These are phyloP conservation scores for Lactifluus subvellereus DNA, from an alignment of 768 basidiomycete genomes.

Conservation along the genomic window DNA sequence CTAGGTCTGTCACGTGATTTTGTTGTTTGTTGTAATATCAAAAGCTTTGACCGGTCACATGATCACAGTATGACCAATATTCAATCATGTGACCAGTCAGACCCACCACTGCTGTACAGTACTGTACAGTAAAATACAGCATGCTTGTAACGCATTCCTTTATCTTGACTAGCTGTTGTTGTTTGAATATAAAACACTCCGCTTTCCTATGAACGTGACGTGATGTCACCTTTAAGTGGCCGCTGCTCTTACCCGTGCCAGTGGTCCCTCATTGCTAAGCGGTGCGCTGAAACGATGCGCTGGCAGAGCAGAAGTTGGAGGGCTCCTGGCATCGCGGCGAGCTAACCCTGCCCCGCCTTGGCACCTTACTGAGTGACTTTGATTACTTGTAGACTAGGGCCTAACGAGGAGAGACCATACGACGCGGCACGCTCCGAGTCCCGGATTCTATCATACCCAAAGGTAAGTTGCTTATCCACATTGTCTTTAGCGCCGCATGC, in stretches of 20 bases:
- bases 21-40: too few species aligned
- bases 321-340: slow-evolving; percentile 50
- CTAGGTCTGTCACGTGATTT: too few species aligned
- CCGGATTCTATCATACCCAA: slow-evolving; percentile 44
- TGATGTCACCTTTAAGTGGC: background rate
- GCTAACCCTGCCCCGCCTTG: background rate
- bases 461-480: slow-evolving; percentile 42
- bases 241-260: too few species aligned
- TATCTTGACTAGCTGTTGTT: background rate
- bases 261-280: background rate
- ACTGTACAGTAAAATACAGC: too few species aligned
- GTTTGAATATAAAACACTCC: background rate
- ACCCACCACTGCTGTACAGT: too few species aligned
- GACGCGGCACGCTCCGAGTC: slow-evolving; percentile 56
- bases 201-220: background rate
- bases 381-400: background rate
- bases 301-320: slow-evolving; percentile 41
- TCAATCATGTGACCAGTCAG: too few species aligned
- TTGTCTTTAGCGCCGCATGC: background rate
- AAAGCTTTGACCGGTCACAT: too few species aligned
- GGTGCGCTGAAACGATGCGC: slow-evolving; percentile 2
- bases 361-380: background rate
- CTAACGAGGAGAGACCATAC: slow-evolving; percentile 43
- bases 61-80: too few species aligned
- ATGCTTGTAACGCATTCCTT: background rate